Evolutionary conservation across 176 grass and related monocot species (phyloP).

Genomic region (Saccharum officinarum): DNA sequence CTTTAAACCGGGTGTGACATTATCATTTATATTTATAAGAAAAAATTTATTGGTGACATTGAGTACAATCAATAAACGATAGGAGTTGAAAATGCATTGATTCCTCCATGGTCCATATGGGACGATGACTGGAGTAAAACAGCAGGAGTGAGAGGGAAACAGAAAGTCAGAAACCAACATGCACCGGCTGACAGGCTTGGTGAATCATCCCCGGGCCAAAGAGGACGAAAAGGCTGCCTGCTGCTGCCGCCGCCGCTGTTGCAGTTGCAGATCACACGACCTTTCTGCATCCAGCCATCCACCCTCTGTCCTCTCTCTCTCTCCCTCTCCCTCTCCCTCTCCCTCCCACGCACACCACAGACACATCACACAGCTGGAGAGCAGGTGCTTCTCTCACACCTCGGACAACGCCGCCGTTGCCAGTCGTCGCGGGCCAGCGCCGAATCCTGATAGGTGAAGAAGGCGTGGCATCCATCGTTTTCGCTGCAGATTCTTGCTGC

Average conservation of each 20-base stretch:
- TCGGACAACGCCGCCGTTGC: slow-evolving; percentile 9
- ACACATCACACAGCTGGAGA: not conserved
- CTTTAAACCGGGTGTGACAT: too few species aligned
- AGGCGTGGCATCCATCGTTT: not conserved
- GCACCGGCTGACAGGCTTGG: not conserved
- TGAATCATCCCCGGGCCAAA: not conserved
- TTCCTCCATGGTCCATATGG: not conserved
- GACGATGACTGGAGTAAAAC: not conserved
- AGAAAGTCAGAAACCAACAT: not conserved
- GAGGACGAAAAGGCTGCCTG: not conserved
- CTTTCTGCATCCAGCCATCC: not conserved
- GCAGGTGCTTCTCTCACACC: not conserved
- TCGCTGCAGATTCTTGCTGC: slow-evolving; percentile 19
- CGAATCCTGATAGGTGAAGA: not conserved
- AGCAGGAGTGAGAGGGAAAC: not conserved
- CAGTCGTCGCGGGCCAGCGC: not conserved
- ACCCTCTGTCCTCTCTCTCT: not conserved
- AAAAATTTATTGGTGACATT: not conserved
- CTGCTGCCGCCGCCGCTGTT: not conserved
- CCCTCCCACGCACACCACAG: not conserved
- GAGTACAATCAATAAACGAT: not conserved
- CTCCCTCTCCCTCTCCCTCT: not conserved
- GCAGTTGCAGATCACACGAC: slow-evolving; percentile 19
- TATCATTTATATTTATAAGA: not conserved
- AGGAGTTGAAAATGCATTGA: not conserved